Percentiles rank a stretch among this genome's conserved stretches.
Conservation (phyloP, 1,284 basidiomycete species). For the Caloboletus inedulis region DNA sequence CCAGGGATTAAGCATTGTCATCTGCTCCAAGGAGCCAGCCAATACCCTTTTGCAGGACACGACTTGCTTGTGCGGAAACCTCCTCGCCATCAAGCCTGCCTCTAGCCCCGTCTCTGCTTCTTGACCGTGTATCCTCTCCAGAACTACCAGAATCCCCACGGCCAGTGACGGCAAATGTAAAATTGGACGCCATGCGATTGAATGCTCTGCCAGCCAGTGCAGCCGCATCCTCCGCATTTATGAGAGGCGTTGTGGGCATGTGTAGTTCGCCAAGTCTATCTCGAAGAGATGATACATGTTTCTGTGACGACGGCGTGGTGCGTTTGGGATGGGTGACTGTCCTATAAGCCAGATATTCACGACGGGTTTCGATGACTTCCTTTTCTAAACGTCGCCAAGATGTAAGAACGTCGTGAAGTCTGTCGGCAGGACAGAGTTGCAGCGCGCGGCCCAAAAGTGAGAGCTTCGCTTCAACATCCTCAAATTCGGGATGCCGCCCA, state of each 20-base stretch:
- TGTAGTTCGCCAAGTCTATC: slow-evolving; percentile 59
- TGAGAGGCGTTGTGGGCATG: slow-evolving; percentile 60
- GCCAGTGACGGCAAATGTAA: slow-evolving; percentile 58
- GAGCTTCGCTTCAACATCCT: slow-evolving; percentile 64
- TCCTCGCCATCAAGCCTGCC: slow-evolving; percentile 50
- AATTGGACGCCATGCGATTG: slow-evolving; percentile 72
- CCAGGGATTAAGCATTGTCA: slow-evolving; percentile 33
- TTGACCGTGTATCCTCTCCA: slow-evolving; percentile 41
- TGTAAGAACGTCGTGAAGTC: slow-evolving; percentile 67
- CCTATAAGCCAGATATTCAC: slow-evolving; percentile 38
- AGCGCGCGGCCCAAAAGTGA: slow-evolving; percentile 78
- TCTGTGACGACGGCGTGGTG: slow-evolving; percentile 21
- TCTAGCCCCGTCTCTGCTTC: slow-evolving; percentile 41
- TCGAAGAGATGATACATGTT: slow-evolving; percentile 49
- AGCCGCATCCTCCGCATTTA: slow-evolving; percentile 68
- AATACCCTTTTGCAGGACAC: slow-evolving; percentile 75
- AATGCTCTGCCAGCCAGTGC: slow-evolving; percentile 72
- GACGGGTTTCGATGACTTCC: slow-evolving; percentile 54
- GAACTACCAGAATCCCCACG: slow-evolving; percentile 46
- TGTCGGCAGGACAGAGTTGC: slow-evolving; percentile 82
- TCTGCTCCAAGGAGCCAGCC: slow-evolving; percentile 87
- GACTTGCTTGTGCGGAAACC: slow-evolving; percentile 67
- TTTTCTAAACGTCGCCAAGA: slow-evolving; percentile 70
- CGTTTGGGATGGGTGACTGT: slow-evolving; percentile 21
- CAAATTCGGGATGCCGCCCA: slow-evolving; percentile 74